Evolutionary conservation across 2,329 filamentous ascomycete species (phyloP).

Genomic region (Periconia sp.): DNA sequence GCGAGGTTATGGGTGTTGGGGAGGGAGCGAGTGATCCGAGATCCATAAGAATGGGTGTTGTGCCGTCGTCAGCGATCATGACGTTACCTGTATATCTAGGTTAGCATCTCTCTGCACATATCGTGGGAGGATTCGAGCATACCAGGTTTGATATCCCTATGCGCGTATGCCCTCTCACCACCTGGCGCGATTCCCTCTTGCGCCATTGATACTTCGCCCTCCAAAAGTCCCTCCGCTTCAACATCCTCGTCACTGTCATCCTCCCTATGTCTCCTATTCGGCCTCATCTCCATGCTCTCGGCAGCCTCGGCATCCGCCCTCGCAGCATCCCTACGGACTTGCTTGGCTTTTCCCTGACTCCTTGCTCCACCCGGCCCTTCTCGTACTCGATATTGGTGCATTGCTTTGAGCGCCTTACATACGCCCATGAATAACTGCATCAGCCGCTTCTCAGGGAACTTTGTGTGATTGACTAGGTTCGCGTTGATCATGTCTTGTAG

Average conservation of each 20-base stretch:
- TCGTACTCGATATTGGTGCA: constrained; percentile 84
- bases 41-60: constrained; percentile 94
- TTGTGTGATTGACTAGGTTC: constrained; percentile 92
- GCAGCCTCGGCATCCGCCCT: constrained; percentile 57
- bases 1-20: constrained; percentile 86
- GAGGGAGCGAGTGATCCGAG: constrained; percentile 88
- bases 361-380: constrained; percentile 58
- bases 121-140: constrained; percentile 41
- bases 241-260: constrained; percentile 72
- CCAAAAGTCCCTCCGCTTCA: constrained; percentile 84
- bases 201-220: constrained; percentile 71
- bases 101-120: constrained; percentile 12
- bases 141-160: constrained; percentile 97
- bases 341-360: constrained; percentile 61
- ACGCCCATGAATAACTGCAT: constrained; percentile 93
- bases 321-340: constrained; percentile 61
- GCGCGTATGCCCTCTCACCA: constrained; percentile 80
- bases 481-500: constrained; percentile 98
- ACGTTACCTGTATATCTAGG: constrained; percentile 74
- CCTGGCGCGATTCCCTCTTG: constrained; percentile 73
- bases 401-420: constrained; percentile 82
- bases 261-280: constrained; percentile 44
- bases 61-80: constrained; percentile 94
- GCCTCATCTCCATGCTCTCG: constrained; percentile 50
- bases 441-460: constrained; percentile 84